Percentiles rank a stretch among this genome's conserved stretches.
Conservation (phyloP, 2,329 filamentous ascomycete species). For the Botryotinia narcissicola region DNA sequence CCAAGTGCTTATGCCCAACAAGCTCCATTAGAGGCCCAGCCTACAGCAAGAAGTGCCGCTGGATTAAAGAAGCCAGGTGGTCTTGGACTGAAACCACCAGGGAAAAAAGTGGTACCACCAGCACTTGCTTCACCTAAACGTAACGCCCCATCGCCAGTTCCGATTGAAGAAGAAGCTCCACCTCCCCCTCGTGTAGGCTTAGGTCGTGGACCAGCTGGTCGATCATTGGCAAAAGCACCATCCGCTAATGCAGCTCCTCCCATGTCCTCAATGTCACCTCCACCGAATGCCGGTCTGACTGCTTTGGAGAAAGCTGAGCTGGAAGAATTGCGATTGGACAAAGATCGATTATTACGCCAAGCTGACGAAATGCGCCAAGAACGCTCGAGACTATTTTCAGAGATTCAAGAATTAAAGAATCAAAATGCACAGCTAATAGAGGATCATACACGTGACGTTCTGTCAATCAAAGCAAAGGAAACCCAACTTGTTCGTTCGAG, state of each 20-base stretch:
- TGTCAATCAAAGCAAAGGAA: slow-evolving; percentile 98
- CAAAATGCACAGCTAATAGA: slow-evolving; percentile 96
- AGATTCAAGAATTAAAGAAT: slow-evolving; percentile 92
- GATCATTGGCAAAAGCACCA: slow-evolving; percentile 71
- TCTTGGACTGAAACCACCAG: slow-evolving; percentile 55
- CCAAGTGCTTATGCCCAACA: slow-evolving; percentile 47
- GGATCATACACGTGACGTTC: slow-evolving; percentile 90
- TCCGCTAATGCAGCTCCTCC: slow-evolving; percentile 50
- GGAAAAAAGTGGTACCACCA: slow-evolving; percentile 50
- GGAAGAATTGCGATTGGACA: slow-evolving; percentile 80
- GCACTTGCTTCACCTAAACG: slow-evolving; percentile 48
- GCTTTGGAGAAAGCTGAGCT: slow-evolving; percentile 88
- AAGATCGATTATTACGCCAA: slow-evolving; percentile 72
- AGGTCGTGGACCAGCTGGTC: slow-evolving; percentile 71
- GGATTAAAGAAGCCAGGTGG: slow-evolving; percentile 54
- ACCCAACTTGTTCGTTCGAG: slow-evolving; percentile 91
- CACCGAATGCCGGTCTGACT: slow-evolving; percentile 64
- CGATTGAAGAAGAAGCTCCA: slow-evolving; percentile 42
- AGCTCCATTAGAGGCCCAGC: slow-evolving; percentile 56
- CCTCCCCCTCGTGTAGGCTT: slow-evolving; percentile 38
- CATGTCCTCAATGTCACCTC: slow-evolving; percentile 53
- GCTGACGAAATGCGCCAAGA: slow-evolving; percentile 81
- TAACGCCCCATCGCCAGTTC: slow-evolving; percentile 49
- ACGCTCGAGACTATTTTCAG: slow-evolving; percentile 75
- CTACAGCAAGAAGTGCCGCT: slow-evolving; percentile 50